Conservation (phyloP, 2,329 filamentous ascomycete genomes). For the Scorias spongiosa region DNA sequence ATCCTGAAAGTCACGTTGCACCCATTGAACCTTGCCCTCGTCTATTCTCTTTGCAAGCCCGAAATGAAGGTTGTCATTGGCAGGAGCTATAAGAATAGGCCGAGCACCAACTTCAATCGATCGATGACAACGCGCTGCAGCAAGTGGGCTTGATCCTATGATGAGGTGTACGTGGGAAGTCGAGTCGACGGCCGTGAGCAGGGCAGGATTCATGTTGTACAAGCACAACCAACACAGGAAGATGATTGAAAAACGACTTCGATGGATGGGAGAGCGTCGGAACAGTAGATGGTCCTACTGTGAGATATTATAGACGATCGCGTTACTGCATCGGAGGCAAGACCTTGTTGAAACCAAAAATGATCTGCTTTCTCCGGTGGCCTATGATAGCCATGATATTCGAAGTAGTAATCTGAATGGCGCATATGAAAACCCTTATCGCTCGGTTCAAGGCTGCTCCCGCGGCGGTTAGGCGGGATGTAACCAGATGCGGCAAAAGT, state of each 20-base stretch:
- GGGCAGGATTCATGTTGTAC: constrained; percentile 25
- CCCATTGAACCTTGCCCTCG: constrained; percentile 49
- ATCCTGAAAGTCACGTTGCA: constrained; percentile 51
- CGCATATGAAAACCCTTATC: not conserved
- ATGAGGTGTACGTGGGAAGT: constrained; percentile 65
- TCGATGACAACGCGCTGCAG: constrained; percentile 66
- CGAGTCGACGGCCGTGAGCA: constrained; percentile 61
- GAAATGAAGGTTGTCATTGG: constrained; percentile 41
- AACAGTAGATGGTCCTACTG: too few species aligned
- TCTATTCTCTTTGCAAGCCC: constrained; percentile 50
- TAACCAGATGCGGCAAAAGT: not conserved
- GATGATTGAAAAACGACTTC: too few species aligned
- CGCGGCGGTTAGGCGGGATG: not conserved
- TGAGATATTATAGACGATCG: too few species aligned
- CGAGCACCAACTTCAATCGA: constrained; percentile 69
- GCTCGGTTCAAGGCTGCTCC: too few species aligned
- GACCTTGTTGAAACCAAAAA: not conserved
- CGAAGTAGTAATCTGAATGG: too few species aligned
- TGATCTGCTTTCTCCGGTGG: not conserved
- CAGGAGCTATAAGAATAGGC: constrained; percentile 64
- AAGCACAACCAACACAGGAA: too few species aligned
- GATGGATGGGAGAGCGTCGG: too few species aligned
- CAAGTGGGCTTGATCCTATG: constrained; percentile 72
- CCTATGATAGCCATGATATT: not conserved
- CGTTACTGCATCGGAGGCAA: too few species aligned